Evolutionary conservation across 257 asterid species (phyloP), one percentile per base, ranked within the genome.

Genomic region (Jasminum sambac): DNA sequence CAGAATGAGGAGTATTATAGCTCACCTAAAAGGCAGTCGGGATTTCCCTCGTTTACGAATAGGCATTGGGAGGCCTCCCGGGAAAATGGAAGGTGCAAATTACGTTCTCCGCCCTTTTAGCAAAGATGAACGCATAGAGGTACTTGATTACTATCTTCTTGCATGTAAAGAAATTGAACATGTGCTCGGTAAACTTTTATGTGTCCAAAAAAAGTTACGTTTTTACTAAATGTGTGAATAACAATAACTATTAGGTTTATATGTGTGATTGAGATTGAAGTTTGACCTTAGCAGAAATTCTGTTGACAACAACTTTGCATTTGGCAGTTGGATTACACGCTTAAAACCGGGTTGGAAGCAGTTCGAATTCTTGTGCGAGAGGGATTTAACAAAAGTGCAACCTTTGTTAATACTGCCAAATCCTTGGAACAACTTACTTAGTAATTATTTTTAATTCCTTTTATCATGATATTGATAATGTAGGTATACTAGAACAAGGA

Each of bases 11-110:
- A 95, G 90, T 73, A 89, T 95, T 25, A 91, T 89, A 59, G 80
- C 71, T 80, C 96, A 85, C 81, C 85, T 91, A 25, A 89, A 91
- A 82, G 96, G 95, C 38, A 86, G 84, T 80, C 80, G 72, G 59
- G 96, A 95, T 74, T 95, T 95, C 68, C 97, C 98, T 75, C 98
- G 98, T 60, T 69, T 91, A 50, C 76, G 95, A 60, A 89, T 95
- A 81, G 99, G 99, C 89, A 85, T 91, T 64, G 98, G 99, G 38
- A 87, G 97, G 81, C 99, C 98, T 57, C 96, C 95, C 0, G 98
- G 96, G 63, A 91, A 87, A 81, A 91, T 88, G 98, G 89, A 89
- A 64, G 83, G 95, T 8, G 84, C 80, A 44, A 91, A 63, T 72
- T 95, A 69, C 80, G 99, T 95, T 70, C 87, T 95, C 74, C 89